Evolutionary conservation across 2,329 filamentous ascomycete species (phyloP).

Genomic region (Huntiella moniliformis): DNA sequence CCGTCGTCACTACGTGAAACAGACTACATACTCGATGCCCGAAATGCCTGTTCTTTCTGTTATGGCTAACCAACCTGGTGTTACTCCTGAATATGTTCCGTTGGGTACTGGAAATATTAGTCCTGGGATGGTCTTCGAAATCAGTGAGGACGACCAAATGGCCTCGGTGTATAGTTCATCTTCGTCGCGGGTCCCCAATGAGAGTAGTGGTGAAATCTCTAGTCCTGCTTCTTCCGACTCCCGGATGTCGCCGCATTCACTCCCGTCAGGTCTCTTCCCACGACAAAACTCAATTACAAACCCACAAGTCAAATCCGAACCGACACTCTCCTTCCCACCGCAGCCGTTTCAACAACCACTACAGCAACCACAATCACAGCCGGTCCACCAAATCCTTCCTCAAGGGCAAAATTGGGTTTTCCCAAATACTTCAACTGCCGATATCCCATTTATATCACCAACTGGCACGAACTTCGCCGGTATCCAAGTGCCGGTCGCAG

Average conservation of each 20-base stretch:
- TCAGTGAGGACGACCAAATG: conserved; percentile 6
- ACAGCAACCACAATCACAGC: conserved; percentile 1
- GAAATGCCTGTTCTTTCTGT: neutral
- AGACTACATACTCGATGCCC: neutral
- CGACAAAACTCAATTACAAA: neutral
- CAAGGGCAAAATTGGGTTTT: conserved; percentile 2
- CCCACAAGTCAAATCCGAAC: neutral
- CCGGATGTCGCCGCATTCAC: conserved; percentile 8
- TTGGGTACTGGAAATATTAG: neutral
- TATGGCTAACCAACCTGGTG: neutral
- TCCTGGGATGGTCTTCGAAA: conserved; percentile 1
- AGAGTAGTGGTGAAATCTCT: conserved; percentile 6
- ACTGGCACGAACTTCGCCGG: neutral
- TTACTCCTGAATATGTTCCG: conserved; percentile 1
- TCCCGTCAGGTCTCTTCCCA: neutral
- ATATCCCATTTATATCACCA: neutral
- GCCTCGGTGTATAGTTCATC: conserved; percentile 4
- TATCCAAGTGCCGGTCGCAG: neutral
- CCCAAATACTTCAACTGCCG: neutral
- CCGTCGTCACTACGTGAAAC: conserved; percentile 3
- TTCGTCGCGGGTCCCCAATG: conserved; percentile 4
- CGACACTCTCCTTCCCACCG: neutral
- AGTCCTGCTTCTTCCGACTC: conserved; percentile 10
- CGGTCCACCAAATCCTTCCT: conserved; percentile 1
- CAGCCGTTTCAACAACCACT: neutral